Conservation (phyloP, 306 rosid species). For the Quercus alba region DNA sequence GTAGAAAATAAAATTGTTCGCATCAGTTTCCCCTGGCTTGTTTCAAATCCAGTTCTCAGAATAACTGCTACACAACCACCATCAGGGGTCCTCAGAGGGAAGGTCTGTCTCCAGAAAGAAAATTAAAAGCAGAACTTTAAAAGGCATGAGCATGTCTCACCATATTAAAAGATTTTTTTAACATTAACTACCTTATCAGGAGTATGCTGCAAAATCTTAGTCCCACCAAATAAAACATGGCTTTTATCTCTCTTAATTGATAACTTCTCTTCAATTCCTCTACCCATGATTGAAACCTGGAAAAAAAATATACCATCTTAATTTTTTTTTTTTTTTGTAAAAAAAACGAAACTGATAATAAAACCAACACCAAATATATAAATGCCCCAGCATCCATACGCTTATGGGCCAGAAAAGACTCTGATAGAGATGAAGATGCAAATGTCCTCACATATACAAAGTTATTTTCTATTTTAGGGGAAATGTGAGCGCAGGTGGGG, state of each 20-base stretch:
- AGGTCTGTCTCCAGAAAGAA: constrained; percentile 60
- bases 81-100: constrained; percentile 86
- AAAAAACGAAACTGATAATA: neutral
- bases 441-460: neutral
- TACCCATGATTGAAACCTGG: constrained; percentile 72
- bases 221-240: constrained; percentile 94
- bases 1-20: constrained; percentile 97
- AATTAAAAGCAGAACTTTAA: constrained; percentile 15
- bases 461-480: neutral
- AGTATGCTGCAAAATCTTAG: constrained; percentile 96
- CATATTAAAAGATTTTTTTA: neutral
- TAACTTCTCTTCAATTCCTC: constrained; percentile 73
- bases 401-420: neutral
- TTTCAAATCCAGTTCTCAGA: constrained; percentile 95
- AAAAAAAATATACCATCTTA: constrained; percentile 21
- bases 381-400: constrained; percentile 8
- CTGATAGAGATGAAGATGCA: constrained; percentile 8
- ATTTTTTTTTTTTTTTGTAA: too few species aligned
- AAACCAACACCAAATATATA: constrained; percentile 2
- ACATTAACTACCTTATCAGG: constrained; percentile 71
- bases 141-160: constrained; percentile 19
- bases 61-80: constrained; percentile 98
- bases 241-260: constrained; percentile 80
- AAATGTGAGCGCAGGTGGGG: neutral
- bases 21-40: constrained; percentile 99